Percentiles rank a stretch among this genome's conserved stretches.
Conservation (phyloP, 2,329 filamentous ascomycete genomes). For the Rhexocercosporidium sp. region DNA sequence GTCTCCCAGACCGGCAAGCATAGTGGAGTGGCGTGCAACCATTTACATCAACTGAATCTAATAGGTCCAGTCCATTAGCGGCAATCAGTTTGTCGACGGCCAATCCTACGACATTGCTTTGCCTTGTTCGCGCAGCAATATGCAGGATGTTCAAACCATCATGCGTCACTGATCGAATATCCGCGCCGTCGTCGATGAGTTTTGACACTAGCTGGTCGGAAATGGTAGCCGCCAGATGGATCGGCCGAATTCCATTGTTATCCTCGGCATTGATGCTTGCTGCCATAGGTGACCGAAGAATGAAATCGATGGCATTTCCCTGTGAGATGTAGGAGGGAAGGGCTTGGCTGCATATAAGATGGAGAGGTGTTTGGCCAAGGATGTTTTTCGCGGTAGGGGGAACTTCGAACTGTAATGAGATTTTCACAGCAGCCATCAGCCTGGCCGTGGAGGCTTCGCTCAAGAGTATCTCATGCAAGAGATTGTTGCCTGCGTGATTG, state of each 20-base stretch:
- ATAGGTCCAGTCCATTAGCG: not conserved
- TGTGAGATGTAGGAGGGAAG: not conserved
- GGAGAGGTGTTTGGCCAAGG: slow-evolving; percentile 18
- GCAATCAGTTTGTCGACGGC: slow-evolving; percentile 15
- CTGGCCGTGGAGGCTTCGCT: not conserved
- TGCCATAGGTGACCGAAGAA: slow-evolving; percentile 8
- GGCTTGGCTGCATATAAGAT: not conserved
- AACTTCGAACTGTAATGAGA: slow-evolving; percentile 9
- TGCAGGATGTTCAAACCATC: slow-evolving; percentile 48
- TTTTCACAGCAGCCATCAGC: not conserved
- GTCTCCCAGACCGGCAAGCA: slow-evolving; percentile 29
- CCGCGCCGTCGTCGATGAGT: slow-evolving; percentile 43
- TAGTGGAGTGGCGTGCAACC: slow-evolving; percentile 30
- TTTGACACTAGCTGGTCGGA: slow-evolving; percentile 19
- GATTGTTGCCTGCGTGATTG: slow-evolving; percentile 15
- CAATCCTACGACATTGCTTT: slow-evolving; percentile 42
- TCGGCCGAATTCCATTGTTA: slow-evolving; percentile 30
- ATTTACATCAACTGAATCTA: slow-evolving; percentile 15
- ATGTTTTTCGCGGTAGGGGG: slow-evolving; percentile 16
- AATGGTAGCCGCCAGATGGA: slow-evolving; percentile 25
- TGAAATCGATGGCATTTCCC: slow-evolving; percentile 1
- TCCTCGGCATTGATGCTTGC: slow-evolving; percentile 27
- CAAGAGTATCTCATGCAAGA: slow-evolving; percentile 12
- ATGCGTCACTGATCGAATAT: slow-evolving; percentile 40
- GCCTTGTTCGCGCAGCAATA: slow-evolving; percentile 44